Conservation (phyloP, 2,329 filamentous ascomycete genomes). For the Zasmidium angulare region DNA sequence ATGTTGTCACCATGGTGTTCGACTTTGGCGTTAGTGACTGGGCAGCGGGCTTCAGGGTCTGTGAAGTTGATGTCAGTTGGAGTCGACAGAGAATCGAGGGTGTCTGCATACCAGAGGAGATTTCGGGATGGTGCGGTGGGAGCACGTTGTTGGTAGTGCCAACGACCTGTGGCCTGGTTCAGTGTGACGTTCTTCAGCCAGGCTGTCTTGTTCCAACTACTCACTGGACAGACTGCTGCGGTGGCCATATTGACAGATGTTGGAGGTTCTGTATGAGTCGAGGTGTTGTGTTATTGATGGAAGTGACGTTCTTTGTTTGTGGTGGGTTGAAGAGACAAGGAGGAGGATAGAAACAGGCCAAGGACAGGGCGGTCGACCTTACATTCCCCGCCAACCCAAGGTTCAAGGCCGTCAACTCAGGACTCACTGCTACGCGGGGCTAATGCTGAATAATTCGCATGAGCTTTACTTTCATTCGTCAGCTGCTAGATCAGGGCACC, state of each 20-base stretch:
- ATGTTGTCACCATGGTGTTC: slow-evolving; percentile 46
- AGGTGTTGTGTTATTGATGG: background rate
- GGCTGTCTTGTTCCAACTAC: background rate
- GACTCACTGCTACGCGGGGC: background rate
- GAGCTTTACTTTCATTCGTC: slow-evolving; percentile 8
- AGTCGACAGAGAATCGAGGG: background rate
- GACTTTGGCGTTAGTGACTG: slow-evolving; percentile 46
- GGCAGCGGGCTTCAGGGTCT: slow-evolving; percentile 45
- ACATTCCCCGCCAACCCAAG: slow-evolving; percentile 5
- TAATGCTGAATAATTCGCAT: background rate
- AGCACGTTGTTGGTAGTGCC: slow-evolving; percentile 46
- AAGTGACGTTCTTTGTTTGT: background rate
- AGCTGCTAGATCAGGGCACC: background rate
- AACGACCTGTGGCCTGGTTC: slow-evolving; percentile 27
- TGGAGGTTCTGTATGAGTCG: background rate
- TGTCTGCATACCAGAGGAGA: slow-evolving; percentile 16
- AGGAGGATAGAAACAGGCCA: background rate
- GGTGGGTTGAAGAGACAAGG: background rate
- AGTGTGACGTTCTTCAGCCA: background rate
- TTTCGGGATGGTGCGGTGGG: slow-evolving; percentile 44
- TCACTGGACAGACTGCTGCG: slow-evolving; percentile 22
- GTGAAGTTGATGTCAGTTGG: slow-evolving; percentile 32
- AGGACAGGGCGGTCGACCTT: background rate
- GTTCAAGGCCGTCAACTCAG: slow-evolving; percentile 2
- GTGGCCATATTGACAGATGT: slow-evolving; percentile 10